Evolutionary conservation across 176 grass and related monocot species (phyloP).

Genomic region (Stipa capillata): DNA sequence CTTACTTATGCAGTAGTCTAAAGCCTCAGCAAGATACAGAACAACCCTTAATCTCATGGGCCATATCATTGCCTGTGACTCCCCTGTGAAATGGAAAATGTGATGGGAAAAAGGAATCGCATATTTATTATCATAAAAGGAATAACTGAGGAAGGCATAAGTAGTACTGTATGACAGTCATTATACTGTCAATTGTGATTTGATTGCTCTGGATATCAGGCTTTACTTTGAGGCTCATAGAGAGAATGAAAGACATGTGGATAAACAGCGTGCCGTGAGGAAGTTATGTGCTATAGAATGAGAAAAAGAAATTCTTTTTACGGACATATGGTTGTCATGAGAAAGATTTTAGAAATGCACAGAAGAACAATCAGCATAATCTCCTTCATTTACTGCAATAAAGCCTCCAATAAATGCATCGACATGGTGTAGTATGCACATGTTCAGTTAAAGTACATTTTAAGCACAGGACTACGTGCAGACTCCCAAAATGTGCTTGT

Average conservation of each 20-base stretch:
- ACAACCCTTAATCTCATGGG: conserved; percentile 51
- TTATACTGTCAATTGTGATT: no score
- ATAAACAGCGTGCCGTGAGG: background rate
- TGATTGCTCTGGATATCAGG: background rate
- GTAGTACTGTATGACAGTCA: background rate
- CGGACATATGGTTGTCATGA: background rate
- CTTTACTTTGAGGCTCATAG: background rate
- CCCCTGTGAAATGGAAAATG: conserved; percentile 36
- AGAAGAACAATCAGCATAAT: background rate
- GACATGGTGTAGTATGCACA: background rate
- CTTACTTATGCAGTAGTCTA: conserved; percentile 44
- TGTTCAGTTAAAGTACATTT: background rate
- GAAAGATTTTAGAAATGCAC: background rate
- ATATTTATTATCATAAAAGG: background rate
- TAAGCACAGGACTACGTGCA: background rate
- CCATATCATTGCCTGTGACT: conserved; percentile 44
- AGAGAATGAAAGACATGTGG: background rate
- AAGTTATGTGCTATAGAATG: background rate
- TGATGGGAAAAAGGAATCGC: background rate
- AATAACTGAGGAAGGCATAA: background rate
- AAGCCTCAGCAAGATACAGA: conserved; percentile 34
- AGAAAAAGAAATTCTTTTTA: background rate
- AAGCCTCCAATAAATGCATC: background rate
- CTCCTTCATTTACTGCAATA: background rate
- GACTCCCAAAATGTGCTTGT: background rate